phyloP scores from a whole-genome alignment of 2,329 filamentous ascomycete genomes.

The Juglanconis sp. region DNA sequence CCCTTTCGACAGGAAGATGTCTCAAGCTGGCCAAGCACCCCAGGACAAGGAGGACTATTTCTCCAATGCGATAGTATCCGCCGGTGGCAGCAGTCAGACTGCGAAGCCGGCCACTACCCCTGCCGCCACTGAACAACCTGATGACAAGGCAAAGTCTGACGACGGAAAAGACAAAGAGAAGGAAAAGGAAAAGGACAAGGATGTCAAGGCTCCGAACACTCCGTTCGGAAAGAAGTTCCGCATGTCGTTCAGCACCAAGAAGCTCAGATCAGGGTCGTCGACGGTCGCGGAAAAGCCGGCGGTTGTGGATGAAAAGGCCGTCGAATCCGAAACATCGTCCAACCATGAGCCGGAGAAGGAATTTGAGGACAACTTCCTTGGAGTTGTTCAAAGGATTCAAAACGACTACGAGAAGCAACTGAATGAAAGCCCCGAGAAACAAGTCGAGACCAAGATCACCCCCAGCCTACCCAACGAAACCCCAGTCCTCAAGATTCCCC shows the following conservation, averaged over 20 bases:
- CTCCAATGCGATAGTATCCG: constrained; percentile 54
- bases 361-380: constrained; percentile 71
- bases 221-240: constrained; percentile 83
- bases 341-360: constrained; percentile 60
- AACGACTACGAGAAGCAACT: constrained; percentile 70
- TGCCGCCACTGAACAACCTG: constrained; percentile 39
- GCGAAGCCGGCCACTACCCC: constrained; percentile 47
- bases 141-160: constrained; percentile 42
- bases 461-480: constrained; percentile 72
- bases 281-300: constrained; percentile 69
- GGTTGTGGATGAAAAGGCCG: constrained; percentile 72
- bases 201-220: constrained; percentile 57
- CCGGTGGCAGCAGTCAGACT: constrained; percentile 42
- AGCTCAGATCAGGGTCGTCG: constrained; percentile 67
- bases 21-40: constrained; percentile 58
- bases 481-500: constrained; percentile 70
- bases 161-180: constrained; percentile 44
- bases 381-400: constrained; percentile 69
- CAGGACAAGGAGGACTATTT: constrained; percentile 76
- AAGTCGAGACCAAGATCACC: constrained; percentile 60
- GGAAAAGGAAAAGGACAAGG: constrained; percentile 41
- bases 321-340: constrained; percentile 61
- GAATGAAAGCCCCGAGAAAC: constrained; percentile 49
- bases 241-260: constrained; percentile 78
- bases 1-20: constrained; percentile 52